Conservation (phyloP, 768 basidiomycete genomes). For the Holtermannia corniformis region DNA sequence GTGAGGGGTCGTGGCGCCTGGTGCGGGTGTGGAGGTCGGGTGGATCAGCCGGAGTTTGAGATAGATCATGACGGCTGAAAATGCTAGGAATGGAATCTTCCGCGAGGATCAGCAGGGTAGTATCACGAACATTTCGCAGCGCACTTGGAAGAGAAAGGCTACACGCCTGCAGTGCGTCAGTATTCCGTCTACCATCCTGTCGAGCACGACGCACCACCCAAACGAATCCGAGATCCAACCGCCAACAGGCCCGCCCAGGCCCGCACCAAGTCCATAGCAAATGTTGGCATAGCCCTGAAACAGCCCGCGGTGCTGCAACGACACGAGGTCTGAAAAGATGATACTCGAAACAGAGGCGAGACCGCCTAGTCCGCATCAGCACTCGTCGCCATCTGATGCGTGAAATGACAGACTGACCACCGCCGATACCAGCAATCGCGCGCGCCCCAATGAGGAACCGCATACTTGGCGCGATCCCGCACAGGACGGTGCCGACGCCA, state of each 20-base stretch:
- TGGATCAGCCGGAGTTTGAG: conserved; percentile 62
- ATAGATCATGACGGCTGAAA: conserved; percentile 61
- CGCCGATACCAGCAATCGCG: conserved; percentile 82
- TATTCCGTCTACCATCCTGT: background rate
- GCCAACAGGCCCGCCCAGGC: conserved; percentile 41
- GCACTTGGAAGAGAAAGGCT: conserved; percentile 46
- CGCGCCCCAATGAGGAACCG: conserved; percentile 66
- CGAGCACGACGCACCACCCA: conserved; percentile 58
- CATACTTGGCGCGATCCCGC: conserved; percentile 83
- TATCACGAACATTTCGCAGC: too few relatives aligned
- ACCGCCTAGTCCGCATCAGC: conserved; percentile 8
- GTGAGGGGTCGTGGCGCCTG: conserved; percentile 48
- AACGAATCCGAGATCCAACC: conserved; percentile 60
- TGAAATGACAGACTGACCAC: conserved; percentile 46
- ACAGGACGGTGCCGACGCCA: conserved; percentile 74
- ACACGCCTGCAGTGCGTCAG: conserved; percentile 39
- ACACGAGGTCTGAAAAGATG: conserved; percentile 77
- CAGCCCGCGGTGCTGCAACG: conserved; percentile 73
- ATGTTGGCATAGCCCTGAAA: conserved; percentile 59
- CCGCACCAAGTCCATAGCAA: conserved; percentile 64
- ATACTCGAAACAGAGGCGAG: conserved; percentile 61
- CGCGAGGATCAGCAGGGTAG: too few relatives aligned
- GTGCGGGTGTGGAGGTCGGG: conserved; percentile 54
- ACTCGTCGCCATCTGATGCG: conserved; percentile 68
- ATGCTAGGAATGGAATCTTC: conserved; percentile 65